phyloP scores from a whole-genome alignment of 352 stramenopile genomes.

The Saprolegnia parasitica region DNA sequence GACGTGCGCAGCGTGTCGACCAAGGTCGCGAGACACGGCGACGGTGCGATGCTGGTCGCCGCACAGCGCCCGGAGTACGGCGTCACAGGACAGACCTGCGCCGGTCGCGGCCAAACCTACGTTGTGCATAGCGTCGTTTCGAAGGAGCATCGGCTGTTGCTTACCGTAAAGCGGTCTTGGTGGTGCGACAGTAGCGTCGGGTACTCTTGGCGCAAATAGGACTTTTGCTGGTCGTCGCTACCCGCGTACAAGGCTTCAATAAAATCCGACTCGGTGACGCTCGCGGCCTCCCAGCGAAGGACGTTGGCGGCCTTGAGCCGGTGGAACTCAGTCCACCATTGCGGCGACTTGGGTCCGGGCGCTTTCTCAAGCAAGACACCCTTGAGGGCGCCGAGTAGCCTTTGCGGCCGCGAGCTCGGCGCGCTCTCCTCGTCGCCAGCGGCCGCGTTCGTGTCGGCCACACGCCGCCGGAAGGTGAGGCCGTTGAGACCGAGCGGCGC shows the following conservation, averaged over 20 bases:
- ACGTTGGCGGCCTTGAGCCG: conserved; percentile 1
- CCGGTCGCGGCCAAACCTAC: conserved; percentile 18
- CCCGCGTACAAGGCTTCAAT: conserved; percentile 15
- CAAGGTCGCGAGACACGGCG: not conserved
- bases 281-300: conserved; percentile 1
- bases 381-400: not conserved
- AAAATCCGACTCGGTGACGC: conserved; percentile 20
- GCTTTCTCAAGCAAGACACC: not conserved
- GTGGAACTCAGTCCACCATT: conserved; percentile 28
- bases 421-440: too few relatives aligned
- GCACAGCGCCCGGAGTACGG: not conserved
- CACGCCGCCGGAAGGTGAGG: conserved; percentile 17
- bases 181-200: conserved; percentile 17
- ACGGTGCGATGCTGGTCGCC: conserved; percentile 9
- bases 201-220: conserved; percentile 27
- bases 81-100: not conserved
- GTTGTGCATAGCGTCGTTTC: not conserved
- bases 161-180: conserved; percentile 12
- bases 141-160: not conserved
- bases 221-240: conserved; percentile 23
- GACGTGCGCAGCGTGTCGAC: conserved; percentile 4
- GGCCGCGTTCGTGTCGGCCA: too few relatives aligned
- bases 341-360: not conserved
- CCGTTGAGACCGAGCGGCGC: conserved; percentile 10
- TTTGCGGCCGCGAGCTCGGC: not conserved